Evolutionary conservation across 805 yeast genomes (phyloP), one percentile per base, ranked within the genome.

Genomic region (Helenozyma rhizophorensis): DNA sequence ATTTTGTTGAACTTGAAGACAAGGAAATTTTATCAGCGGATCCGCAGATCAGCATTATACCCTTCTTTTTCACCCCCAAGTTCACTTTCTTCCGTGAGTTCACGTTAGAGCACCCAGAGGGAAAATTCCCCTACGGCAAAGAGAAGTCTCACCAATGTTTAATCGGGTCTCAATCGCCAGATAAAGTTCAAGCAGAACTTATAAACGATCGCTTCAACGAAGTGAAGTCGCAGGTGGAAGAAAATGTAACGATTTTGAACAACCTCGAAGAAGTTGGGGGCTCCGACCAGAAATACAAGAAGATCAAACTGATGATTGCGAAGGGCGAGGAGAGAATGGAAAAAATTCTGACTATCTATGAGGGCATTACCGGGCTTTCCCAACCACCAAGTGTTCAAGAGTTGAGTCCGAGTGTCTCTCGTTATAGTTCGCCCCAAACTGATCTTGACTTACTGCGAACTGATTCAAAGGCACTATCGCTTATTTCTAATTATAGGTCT

Each of bases 1-100:
- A 88, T 52, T 88, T 74, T 45, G 62, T 74, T 9, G 96, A 88
- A 45, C 50, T 87, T 26, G 84, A 82, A 38, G 60, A 68, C 30
- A 52, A 66, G 9, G 68, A 73, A 4, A 44, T 64, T 1, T 53
- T 62, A 4, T 55, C 62, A 50, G 39, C 63, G 43, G 31, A 62
- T 23, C 79, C 78, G 1, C 56, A 56, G 18, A 57, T 76, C 10
- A 59, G 60, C 27, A 59, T 73, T 1, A 41, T 64, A 6, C 80
- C 80, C 1, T 63, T 76, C 23, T 53, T 69, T 33, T 62, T 44
- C 29, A 66, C 83, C 6, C 86, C 86, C 1, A 60, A 76, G 43
- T 73, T 80, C 37, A 72, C 78, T 6, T 80, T 78, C 46, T 71
- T 78, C 37, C 57, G 84, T 39, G 80, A 80, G 58, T 47, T 70